Base-by-base conservation (phyloP, 176 grass and related monocot genomes). In the Phoenix dactylifera region DNA sequence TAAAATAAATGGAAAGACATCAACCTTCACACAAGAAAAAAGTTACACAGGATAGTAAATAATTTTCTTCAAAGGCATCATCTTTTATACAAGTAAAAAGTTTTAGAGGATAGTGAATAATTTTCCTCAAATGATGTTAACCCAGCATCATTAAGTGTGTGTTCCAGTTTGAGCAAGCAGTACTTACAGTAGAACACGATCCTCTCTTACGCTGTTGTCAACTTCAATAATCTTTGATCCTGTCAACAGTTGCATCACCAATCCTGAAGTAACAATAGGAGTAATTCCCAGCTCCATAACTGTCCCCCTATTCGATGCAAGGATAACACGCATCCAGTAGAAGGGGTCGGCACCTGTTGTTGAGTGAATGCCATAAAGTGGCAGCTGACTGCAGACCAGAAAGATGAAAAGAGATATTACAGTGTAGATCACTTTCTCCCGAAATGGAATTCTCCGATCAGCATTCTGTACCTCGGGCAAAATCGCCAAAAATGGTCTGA, bases 221-320 rank as follows among this genome's bases (percentile, higher is more conserved):
- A 97, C 87, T 75, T 97, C 81, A 70, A 97, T 91, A 64, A 91
- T 97, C 69, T 91, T 97, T 0, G 92, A 97, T 63, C 92, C 92
- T 16, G 91, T 87, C 50, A 97, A 72, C 56, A 97, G 86, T 79
- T 97, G 92, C 92, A 97, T 85, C 16, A 97, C 83, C 80, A 97
- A 78, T 0, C 84, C 92, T 72, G 87, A 97, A 59, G 92, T 91
- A 26, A 97, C 87, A 62, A 91, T 91, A 67, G 92, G 92, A 84
- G 92, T 91, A 63, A 97, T 91, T 76, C 92, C 92, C 25, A 97
- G 67, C 78, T 97, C 92, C 92, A 97, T 97, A 26, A 97, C 92
- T 51, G 92, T 97, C 49, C 92, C 92, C 57, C 84, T 76, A 72
- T 82, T 91, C 1, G 87, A 97, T 49, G 92, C 92, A 56, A 97